A percentile compares a stretch with the other conserved stretches of the same genome.
These are phyloP conservation scores for Pseudogymnoascus sp. DNA, from an alignment of 2,329 filamentous ascomycete species.

Conservation along the genomic window DNA sequence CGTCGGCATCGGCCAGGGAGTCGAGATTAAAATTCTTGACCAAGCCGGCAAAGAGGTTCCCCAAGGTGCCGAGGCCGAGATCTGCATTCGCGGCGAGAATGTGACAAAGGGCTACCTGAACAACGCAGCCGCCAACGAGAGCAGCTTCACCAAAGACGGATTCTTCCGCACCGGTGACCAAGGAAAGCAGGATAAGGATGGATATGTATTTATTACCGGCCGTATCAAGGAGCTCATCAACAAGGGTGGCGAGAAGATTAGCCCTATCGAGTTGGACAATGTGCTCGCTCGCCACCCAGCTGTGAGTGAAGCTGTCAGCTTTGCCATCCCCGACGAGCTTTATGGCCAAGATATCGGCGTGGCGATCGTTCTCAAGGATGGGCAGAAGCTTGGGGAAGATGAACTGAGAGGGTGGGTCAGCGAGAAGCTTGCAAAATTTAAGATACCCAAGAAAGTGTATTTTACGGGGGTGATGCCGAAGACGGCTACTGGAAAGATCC, in stretches of 20 bases:
- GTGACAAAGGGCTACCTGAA: conserved; percentile 82
- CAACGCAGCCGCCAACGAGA: conserved; percentile 67
- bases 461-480: conserved; percentile 82
- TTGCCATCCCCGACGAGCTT: conserved; percentile 73
- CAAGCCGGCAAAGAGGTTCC: conserved; percentile 59
- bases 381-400: conserved; percentile 45
- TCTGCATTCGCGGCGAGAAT: conserved; percentile 75
- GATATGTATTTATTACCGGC: conserved; percentile 81
- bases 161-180: conserved; percentile 88
- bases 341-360: conserved; percentile 78
- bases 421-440: conserved; percentile 71
- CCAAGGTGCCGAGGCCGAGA: conserved; percentile 67
- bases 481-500: conserved; percentile 86
- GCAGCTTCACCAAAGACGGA: conserved; percentile 64
- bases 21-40: conserved; percentile 72
- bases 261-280: conserved; percentile 81
- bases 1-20: conserved; percentile 75
- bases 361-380: conserved; percentile 65
- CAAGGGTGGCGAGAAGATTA: conserved; percentile 85
- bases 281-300: conserved; percentile 65
- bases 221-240: conserved; percentile 90
- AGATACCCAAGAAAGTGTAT: conserved; percentile 78
- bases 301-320: conserved; percentile 72
- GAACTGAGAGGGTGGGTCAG: conserved; percentile 62
- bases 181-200: conserved; percentile 70